These are phyloP conservation scores for Rhododendron ovatum DNA, from an alignment of 148 eudicot species.

Conservation along the genomic window DNA sequence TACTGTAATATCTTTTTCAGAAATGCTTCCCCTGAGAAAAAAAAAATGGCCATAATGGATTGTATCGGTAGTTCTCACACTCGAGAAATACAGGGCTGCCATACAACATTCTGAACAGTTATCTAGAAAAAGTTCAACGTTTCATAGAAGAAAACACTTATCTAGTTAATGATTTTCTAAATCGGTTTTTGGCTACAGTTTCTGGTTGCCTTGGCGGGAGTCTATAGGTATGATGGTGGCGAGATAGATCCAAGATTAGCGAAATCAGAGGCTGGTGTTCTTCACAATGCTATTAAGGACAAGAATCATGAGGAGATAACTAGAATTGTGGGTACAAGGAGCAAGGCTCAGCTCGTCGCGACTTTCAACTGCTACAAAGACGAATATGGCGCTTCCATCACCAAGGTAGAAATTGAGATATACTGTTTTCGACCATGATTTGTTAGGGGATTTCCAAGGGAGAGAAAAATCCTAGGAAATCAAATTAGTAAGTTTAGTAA, in stretches of 20 bases:
- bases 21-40: not conserved
- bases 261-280: constrained; percentile 57
- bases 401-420: constrained; percentile 47
- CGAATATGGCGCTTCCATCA: constrained; percentile 53
- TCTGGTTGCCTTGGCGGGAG: constrained; percentile 59
- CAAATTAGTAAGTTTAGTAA: not conserved
- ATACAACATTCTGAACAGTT: not conserved
- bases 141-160: not conserved
- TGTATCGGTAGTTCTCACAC: not conserved
- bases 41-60: too few relatives aligned
- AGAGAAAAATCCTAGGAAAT: not conserved
- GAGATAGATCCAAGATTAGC: constrained; percentile 55
- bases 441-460: not conserved
- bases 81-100: not conserved
- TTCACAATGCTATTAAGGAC: constrained; percentile 43
- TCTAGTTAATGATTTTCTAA: not conserved
- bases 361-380: constrained; percentile 78
- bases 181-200: constrained; percentile 36
- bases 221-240: constrained; percentile 57
- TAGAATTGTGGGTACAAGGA: constrained; percentile 73
- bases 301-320: constrained; percentile 66
- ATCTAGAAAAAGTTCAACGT: not conserved
- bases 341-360: constrained; percentile 74
- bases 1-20: not conserved
- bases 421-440: not conserved